phyloP scores from a whole-genome alignment of 2,329 filamentous ascomycete species.

The Neoscytalidium dimidiatum region DNA sequence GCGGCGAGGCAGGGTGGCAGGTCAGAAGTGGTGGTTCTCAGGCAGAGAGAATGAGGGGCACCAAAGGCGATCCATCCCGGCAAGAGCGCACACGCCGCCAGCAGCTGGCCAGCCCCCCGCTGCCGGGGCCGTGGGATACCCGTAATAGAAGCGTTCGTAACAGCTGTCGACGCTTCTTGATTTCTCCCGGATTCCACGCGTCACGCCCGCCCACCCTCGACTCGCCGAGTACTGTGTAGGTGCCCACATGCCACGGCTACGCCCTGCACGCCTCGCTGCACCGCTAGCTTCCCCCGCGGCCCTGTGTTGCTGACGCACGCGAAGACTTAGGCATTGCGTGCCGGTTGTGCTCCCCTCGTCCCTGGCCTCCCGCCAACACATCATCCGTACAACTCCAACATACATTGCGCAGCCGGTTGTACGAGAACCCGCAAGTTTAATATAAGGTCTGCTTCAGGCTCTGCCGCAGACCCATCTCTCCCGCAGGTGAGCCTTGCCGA shows the following conservation, averaged over 20 bases:
- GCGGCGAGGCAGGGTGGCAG: background rate
- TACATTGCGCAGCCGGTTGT: too few relatives aligned
- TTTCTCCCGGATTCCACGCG: slow-evolving; percentile 11
- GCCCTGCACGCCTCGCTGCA: slow-evolving; percentile 1
- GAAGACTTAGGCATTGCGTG: background rate
- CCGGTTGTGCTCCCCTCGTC: background rate
- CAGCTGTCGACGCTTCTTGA: background rate
- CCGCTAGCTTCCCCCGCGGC: background rate
- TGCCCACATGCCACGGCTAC: background rate
- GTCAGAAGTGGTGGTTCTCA: slow-evolving; percentile 7
- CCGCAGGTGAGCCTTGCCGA: background rate
- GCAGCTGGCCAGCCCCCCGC: slow-evolving; percentile 1
- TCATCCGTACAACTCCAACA: slow-evolving; percentile 9
- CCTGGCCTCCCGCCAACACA: slow-evolving; percentile 4
- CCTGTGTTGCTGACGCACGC: slow-evolving; percentile 4
- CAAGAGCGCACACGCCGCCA: background rate
- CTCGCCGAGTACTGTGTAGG: background rate
- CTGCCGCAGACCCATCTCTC: background rate
- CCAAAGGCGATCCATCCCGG: slow-evolving; percentile 8
- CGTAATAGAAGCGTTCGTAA: background rate
- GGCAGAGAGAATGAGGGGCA: slow-evolving; percentile 15
- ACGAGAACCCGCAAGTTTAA: background rate
- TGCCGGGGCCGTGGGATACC: background rate
- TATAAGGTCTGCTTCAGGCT: background rate
- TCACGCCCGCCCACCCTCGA: background rate